These are phyloP conservation scores for Podochytrium sp. DNA, from an alignment of 192 early-diverging fungal species.

Conservation along the genomic window DNA sequence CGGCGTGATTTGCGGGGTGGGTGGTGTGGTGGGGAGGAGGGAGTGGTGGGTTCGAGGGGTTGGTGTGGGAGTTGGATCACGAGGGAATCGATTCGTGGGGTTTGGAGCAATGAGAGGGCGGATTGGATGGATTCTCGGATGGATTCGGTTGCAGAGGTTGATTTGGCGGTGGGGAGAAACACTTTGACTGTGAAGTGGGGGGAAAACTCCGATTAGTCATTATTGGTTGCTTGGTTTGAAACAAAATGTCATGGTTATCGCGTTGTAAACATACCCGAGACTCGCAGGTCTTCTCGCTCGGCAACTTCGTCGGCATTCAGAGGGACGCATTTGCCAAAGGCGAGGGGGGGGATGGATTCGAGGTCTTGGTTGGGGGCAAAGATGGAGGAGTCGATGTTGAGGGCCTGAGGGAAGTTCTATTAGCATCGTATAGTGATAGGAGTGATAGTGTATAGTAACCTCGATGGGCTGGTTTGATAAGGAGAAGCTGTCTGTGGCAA, in stretches of 20 bases:
- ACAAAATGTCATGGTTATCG: background rate
- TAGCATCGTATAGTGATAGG: no score
- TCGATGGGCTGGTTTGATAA: background rate
- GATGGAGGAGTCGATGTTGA: background rate
- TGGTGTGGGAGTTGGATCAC: constrained; percentile 7
- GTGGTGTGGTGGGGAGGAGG: background rate
- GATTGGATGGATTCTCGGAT: background rate
- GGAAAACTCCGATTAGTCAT: no score
- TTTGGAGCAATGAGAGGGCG: background rate
- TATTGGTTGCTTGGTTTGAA: no score
- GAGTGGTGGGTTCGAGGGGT: background rate
- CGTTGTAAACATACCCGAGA: background rate
- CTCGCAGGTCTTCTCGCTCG: background rate
- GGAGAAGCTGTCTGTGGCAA: background rate
- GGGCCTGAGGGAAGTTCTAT: background rate
- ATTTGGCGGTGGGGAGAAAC: background rate
- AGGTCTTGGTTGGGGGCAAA: background rate
- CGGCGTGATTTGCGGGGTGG: constrained; percentile 8
- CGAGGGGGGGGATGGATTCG: background rate
- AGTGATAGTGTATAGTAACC: no score
- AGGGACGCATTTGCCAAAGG: background rate
- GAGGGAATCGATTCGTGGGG: background rate
- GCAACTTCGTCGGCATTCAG: background rate
- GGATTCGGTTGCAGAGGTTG: background rate
- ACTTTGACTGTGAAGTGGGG: constrained; percentile 15